phyloP scores from a whole-genome alignment of 768 basidiomycete species.

The Leucocoprinus birnbaumii region DNA sequence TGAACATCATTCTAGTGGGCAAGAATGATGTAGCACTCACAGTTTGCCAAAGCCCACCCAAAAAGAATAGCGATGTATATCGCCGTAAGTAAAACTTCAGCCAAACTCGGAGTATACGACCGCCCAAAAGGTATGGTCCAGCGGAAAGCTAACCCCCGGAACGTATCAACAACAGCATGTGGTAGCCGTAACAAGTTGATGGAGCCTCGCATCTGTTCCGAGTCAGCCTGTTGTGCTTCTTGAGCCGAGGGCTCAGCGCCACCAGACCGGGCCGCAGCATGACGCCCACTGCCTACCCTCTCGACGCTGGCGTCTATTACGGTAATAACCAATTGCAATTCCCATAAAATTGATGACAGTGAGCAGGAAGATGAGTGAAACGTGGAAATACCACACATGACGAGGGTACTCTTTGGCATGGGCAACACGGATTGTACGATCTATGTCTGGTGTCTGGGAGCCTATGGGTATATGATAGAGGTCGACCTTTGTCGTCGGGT shows the following conservation, averaged over 20 bases:
- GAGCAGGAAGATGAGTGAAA: conserved; percentile 38
- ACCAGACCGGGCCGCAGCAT: neutral
- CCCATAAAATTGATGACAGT: conserved; percentile 30
- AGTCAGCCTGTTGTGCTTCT: no score
- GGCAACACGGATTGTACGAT: neutral
- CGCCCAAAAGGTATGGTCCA: conserved; percentile 31
- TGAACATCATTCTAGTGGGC: no score
- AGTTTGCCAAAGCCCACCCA: conserved; percentile 35
- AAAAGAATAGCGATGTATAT: conserved; percentile 36
- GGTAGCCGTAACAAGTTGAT: conserved; percentile 25
- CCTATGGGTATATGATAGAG: neutral
- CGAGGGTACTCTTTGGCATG: conserved; percentile 28
- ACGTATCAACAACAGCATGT: conserved; percentile 27
- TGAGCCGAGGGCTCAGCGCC: no score
- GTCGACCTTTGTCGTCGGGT: neutral
- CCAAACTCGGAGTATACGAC: conserved; percentile 35
- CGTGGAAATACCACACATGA: conserved; percentile 40
- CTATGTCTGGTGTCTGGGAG: neutral
- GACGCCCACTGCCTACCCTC: neutral
- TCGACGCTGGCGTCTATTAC: conserved; percentile 11
- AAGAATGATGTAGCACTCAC: conserved; percentile 21
- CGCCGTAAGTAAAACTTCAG: conserved; percentile 34
- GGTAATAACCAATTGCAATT: conserved; percentile 17
- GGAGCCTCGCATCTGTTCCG: neutral
- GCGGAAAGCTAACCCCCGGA: conserved; percentile 35